Base-by-base conservation (phyloP, 2,329 filamentous ascomycete species). In the Diaporthe aspalathi region DNA sequence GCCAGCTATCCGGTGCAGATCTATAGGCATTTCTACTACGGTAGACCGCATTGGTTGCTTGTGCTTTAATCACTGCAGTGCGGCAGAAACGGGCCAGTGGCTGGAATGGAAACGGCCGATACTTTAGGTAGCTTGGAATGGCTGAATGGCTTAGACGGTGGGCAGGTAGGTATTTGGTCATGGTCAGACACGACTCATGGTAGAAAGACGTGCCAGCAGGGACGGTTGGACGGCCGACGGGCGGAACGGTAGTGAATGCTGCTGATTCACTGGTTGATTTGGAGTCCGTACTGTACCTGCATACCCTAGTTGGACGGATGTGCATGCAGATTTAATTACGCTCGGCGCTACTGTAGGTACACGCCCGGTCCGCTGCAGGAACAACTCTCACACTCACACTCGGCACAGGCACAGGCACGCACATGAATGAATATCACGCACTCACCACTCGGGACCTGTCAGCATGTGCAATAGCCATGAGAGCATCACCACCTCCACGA, bases 301-400 rank as follows among this genome's bases (percentile, higher is more conserved):
- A 68, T 60, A 20, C 29, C 17, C 20, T 12, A 7, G 9, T 38
- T n/a, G n/a, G n/a, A 32, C 32, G 32, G 32, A 32, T 5, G 32
- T 32, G 8, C 32, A 32, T 32, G 32, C 32, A 32, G 32, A 32
- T 32, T 32, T 32, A 32, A 35, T 35, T 32, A 56, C 43, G 53
- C 52, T 22, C 40, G 2, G 54, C n/a, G 9, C 65, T 68, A 47
- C 38, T 53, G 63, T 53, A 38, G 35, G 47, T 29, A 45, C 57
- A 38, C 35, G 29, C 24, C 49, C 60, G 43, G 43, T 63, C n/a
- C 32, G 66, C 67, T 68, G 67, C 67, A 60, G 67, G 53, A 60
- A 68, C 66, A 68, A 68, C 53, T 68, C 66, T n/a, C n/a, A n/a
- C n/a, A 60, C 53, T 27, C 62, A 22, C 32, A 24, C 11, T 40